phyloP scores from a whole-genome alignment of 75 land plant species.

The Adiantum capillusveneris region DNA sequence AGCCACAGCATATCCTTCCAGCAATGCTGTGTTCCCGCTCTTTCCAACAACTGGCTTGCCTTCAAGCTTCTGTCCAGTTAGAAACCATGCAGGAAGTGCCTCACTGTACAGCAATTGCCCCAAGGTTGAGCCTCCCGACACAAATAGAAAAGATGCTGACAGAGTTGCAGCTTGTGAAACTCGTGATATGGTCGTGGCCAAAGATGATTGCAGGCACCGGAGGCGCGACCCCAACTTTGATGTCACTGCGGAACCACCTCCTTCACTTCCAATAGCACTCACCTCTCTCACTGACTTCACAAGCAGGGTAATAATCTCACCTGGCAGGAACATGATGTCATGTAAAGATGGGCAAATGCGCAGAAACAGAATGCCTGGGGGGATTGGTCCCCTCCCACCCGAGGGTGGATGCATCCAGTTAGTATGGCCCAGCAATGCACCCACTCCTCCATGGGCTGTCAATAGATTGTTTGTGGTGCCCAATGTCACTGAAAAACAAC shows the following conservation, averaged over 20 bases:
- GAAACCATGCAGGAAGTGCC: constrained; percentile 81
- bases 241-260: constrained; percentile 15
- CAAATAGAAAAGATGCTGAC: constrained; percentile 66
- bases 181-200: constrained; percentile 39
- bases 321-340: constrained; percentile 58
- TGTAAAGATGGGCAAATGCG: constrained; percentile 47
- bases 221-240: constrained; percentile 28
- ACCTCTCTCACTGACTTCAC: constrained; percentile 58
- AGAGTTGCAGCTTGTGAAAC: constrained; percentile 63
- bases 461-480: constrained; percentile 34
- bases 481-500: constrained; percentile 73
- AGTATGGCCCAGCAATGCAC: constrained; percentile 82
- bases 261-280: constrained; percentile 19
- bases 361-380: constrained; percentile 82
- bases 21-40: constrained; percentile 23
- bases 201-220: constrained; percentile 46
- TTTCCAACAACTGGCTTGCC: constrained; percentile 4
- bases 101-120: constrained; percentile 59
- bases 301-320: constrained; percentile 67
- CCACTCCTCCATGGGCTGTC: constrained; percentile 68
- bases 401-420: constrained; percentile 43
- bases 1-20: constrained; percentile 75
- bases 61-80: constrained; percentile 38
- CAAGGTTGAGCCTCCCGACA: constrained; percentile 60
- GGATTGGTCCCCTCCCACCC: constrained; percentile 48